phyloP scores from a whole-genome alignment of 208 protist genomes.

The Trypanosoma melophagium region DNA sequence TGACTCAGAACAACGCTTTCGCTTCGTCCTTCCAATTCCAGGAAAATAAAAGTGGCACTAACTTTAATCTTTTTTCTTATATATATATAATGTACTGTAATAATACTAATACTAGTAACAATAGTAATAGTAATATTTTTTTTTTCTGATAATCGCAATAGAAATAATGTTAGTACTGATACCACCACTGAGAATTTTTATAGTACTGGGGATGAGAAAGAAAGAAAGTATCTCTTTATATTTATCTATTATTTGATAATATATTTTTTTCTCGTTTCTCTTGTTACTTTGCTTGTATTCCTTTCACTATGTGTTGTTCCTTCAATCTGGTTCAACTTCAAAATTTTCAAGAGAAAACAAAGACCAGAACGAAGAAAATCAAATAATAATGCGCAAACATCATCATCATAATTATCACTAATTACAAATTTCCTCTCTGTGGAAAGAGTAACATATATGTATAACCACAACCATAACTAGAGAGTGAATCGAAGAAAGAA shows the following conservation, averaged over 20 bases:
- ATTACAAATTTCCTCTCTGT: too few relatives aligned
- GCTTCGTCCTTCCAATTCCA: slow-evolving; percentile 20
- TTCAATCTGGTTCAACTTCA: too few relatives aligned
- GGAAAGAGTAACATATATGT: too few relatives aligned
- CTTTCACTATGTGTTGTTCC: too few relatives aligned
- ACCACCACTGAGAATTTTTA: background rate
- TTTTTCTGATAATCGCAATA: background rate
- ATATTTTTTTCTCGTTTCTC: too few relatives aligned
- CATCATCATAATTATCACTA: background rate
- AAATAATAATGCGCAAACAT: background rate
- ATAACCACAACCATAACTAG: too few relatives aligned
- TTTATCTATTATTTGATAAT: too few relatives aligned
- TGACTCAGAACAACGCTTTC: slow-evolving; percentile 5
- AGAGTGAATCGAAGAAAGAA: background rate
- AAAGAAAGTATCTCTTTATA: too few relatives aligned
- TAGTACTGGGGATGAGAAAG: background rate
- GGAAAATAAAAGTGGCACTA: background rate
- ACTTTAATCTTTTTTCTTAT: background rate
- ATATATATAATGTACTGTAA: background rate
- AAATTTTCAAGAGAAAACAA: background rate
- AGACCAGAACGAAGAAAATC: background rate
- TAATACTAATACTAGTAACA: too few relatives aligned
- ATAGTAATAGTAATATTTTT: background rate
- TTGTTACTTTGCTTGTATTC: too few relatives aligned
- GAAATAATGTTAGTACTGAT: background rate